Percentiles rank a stretch among this genome's conserved stretches.
phyloP scores from a whole-genome alignment of 202 grass and related monocot species.

The Dendrocalamus latiflorus region DNA sequence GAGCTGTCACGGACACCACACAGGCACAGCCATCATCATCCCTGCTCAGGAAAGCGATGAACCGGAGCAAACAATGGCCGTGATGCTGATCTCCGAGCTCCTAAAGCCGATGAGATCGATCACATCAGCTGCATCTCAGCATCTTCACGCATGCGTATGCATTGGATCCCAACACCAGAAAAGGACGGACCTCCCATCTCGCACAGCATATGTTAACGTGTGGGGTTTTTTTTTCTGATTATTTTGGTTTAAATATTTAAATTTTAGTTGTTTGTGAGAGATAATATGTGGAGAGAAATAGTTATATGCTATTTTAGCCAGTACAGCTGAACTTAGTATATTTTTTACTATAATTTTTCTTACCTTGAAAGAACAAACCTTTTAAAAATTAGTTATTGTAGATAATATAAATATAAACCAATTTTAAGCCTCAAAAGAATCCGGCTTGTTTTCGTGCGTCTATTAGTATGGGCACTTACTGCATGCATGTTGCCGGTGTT shows the following conservation, averaged over 20 bases:
- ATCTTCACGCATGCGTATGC: neutral
- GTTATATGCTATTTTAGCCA: too few species aligned
- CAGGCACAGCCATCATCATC: neutral
- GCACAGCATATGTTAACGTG: neutral
- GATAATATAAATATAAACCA: too few species aligned
- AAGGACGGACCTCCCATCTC: constrained; percentile 16
- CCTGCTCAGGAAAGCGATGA: neutral
- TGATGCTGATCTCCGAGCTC: neutral
- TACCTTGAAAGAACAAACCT: rapidly evolving
- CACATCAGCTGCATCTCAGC: neutral
- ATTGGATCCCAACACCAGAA: constrained; percentile 11
- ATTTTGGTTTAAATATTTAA: too few species aligned
- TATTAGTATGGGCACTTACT: neutral
- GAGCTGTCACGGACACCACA: neutral
- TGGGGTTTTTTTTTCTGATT: too few species aligned
- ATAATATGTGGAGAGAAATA: too few species aligned
- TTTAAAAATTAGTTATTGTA: too few species aligned
- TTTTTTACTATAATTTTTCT: too few species aligned
- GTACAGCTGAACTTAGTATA: too few species aligned
- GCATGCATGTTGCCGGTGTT: constrained; percentile 28
- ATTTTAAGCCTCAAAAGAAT: too few species aligned
- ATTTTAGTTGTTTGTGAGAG: too few species aligned
- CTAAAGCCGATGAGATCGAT: neutral
- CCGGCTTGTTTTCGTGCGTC: neutral
- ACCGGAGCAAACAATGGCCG: neutral